Evolutionary conservation across 2,329 filamentous ascomycete genomes (phyloP), one percentile per base, ranked within the genome.

Genomic region (Fusarium siculi): DNA sequence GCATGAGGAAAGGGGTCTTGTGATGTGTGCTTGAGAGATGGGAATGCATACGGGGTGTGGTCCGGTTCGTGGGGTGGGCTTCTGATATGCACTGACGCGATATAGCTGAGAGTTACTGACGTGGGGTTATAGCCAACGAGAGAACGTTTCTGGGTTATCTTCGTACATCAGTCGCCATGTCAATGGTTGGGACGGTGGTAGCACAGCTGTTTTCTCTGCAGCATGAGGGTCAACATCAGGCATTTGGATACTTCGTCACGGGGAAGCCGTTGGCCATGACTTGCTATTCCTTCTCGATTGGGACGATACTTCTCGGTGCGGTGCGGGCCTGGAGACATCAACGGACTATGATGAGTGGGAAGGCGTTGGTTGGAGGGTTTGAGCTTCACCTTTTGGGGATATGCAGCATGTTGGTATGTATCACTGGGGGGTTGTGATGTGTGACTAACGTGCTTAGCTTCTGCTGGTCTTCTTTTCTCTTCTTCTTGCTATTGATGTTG

Each of bases 91-190:
- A 32, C 32, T 32, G 32, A 32, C 32, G 32, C 12, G 32, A 32
- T 53, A 28, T 53, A 28, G 7, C 1, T 34, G 42, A 59, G 37
- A 37, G 7, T n/a, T 42, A 34, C 69, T 72, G 42, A 72, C 40
- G 30, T 47, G 58, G 25, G 19, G 32, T 40, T 34, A 14, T 42
- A 94, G 92, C 93, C 42, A 87, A 94, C 61, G 92, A 95, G 81
- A 86, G 92, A 63, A 95, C 92, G 23, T 95, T 92, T 78, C 87
- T 95, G 23, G 91, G 87, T 36, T 94, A 94, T 79, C 85, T 94
- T 36, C 88, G 92, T 25, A 94, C 92, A 4, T 93, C 91, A 1
- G 81, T 93, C 42, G 86, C 88, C n/a, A 84, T 94, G 43, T 90
- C 91, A 19, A 91, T 93, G 82, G 83, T 90, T 25, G 91, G 92